Percentiles rank a stretch among this genome's conserved stretches.
Conservation (phyloP, 2,329 filamentous ascomycete species). For the Fusarium metavorans region DNA sequence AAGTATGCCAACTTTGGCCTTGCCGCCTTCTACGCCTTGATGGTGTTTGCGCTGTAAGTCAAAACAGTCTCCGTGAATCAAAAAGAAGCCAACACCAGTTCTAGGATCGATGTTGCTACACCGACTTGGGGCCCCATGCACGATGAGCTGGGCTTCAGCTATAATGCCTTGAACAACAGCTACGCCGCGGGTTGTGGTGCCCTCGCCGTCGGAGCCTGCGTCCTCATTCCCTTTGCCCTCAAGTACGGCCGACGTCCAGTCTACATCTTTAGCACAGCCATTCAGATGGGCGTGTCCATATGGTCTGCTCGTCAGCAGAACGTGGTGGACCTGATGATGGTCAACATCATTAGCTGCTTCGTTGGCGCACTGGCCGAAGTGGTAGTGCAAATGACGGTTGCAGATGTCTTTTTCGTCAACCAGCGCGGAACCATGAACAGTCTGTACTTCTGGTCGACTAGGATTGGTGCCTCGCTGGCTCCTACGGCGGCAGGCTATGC, state of each 20-base stretch:
- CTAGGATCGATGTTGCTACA: neutral
- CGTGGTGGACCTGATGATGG: conserved; percentile 55
- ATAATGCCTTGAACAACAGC: neutral
- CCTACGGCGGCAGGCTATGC: conserved; percentile 48
- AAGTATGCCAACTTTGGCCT: conserved; percentile 55
- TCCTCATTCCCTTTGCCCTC: conserved; percentile 39
- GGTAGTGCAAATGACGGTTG: conserved; percentile 53
- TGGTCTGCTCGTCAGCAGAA: conserved; percentile 59
- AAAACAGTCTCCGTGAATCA: neutral
- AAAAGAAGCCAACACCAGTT: neutral
- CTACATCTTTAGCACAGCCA: conserved; percentile 50
- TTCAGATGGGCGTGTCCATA: conserved; percentile 50
- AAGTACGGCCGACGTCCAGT: conserved; percentile 40
- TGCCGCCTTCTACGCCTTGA: conserved; percentile 71
- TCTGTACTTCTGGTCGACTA: conserved; percentile 40
- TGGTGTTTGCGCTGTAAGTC: conserved; percentile 75
- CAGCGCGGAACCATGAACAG: conserved; percentile 57
- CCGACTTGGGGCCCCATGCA: neutral
- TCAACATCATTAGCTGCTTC: conserved; percentile 52
- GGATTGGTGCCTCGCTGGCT: conserved; percentile 45
- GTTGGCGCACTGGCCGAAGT: conserved; percentile 55
- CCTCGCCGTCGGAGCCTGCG: conserved; percentile 36
- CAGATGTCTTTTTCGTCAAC: conserved; percentile 50
- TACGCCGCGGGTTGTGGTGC: conserved; percentile 22
- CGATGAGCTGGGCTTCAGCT: conserved; percentile 14